Evolutionary conservation across 2,329 filamentous ascomycete species (phyloP).

Genomic region (Hymenoscyphus albidus): DNA sequence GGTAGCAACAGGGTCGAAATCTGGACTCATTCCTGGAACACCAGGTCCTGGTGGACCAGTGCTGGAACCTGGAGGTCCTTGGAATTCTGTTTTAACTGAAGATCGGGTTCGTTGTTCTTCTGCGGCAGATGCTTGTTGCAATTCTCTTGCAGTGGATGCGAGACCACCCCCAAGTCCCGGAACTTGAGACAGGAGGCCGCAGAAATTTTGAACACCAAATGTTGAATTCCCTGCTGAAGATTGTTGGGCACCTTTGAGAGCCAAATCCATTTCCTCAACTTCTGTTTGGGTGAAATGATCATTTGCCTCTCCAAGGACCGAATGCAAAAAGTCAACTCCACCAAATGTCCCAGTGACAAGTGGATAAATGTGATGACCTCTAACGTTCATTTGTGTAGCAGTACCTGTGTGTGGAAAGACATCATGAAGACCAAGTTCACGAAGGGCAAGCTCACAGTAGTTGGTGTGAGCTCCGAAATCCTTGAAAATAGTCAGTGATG

Average conservation of each 20-base stretch:
- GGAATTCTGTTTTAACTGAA: conserved; percentile 24
- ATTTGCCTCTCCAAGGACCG: conserved; percentile 67
- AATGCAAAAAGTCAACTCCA: conserved; percentile 80
- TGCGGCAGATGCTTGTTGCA: conserved; percentile 58
- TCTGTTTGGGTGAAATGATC: conserved; percentile 85
- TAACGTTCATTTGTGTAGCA: conserved; percentile 60
- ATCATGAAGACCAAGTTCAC: conserved; percentile 64
- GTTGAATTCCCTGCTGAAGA: conserved; percentile 37
- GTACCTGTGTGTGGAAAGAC: conserved; percentile 74
- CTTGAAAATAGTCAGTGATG: conserved; percentile 30
- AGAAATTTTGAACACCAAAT: conserved; percentile 54
- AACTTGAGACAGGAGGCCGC: conserved; percentile 69
- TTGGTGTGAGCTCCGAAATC: conserved; percentile 80
- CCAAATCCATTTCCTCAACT: conserved; percentile 74
- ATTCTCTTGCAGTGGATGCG: conserved; percentile 59
- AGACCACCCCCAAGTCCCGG: conserved; percentile 66
- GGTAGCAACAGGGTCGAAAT: conserved; percentile 75
- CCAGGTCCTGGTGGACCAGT: conserved; percentile 45
- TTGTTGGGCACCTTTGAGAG: conserved; percentile 64
- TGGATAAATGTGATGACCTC: conserved; percentile 65
- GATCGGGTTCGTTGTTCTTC: conserved; percentile 55
- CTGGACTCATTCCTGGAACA: conserved; percentile 69
- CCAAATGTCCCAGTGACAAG: conserved; percentile 75
- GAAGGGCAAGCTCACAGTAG: conserved; percentile 73
- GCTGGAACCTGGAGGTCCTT: conserved; percentile 33